Evolutionary conservation across 1,139 yeast species (phyloP), one percentile per base, ranked within the genome.

Genomic region (Suhomyces choctaworum): DNA sequence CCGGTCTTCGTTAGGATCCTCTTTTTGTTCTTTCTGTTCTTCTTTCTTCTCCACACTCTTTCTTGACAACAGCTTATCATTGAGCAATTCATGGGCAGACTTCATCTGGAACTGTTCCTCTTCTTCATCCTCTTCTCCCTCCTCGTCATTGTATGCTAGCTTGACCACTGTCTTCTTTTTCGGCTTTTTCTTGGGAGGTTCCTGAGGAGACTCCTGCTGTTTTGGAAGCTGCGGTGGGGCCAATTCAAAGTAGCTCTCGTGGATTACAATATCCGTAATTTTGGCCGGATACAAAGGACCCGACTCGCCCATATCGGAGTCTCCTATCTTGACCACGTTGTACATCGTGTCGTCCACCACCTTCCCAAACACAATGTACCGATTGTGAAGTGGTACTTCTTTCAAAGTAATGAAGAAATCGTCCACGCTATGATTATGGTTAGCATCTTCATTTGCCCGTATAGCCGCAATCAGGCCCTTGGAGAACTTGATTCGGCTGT

Each of bases 401-500:
- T 59, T 62, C 39, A 78, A 52, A 0, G 85, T 77, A 19, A 82
- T 70, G 52, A 80, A 73, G 51, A 82, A 75, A n/a, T 60, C 52
- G 29, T 56, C 74, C 57, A 31, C 73, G 54, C 71, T 48, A 41
- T 73, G 66, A 29, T 62, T 56, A 40, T 51, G 56, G 15, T 43
- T 39, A n/a, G 42, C 50, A 9, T 54, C 52, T 3, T 47, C 49
- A 8, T 44, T 47, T 11, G 47, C 36, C 29, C 66, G 64, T 7
- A 76, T 70, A 43, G 72, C 66, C 1, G 80, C 88, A 2, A 85
- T 45, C 25, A 76, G 51, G 0, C 90, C 90, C 30, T 84, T 66
- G 31, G 67, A 62, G 50, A 75, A 79, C 40, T 67, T 63, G 25
- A 86, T 58, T 26, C 94, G 62, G 10, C 76, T 59, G 50, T 80